Evolutionary conservation across 2,329 filamentous ascomycete genomes (phyloP).

Genomic region (Zasmidium cellare): DNA sequence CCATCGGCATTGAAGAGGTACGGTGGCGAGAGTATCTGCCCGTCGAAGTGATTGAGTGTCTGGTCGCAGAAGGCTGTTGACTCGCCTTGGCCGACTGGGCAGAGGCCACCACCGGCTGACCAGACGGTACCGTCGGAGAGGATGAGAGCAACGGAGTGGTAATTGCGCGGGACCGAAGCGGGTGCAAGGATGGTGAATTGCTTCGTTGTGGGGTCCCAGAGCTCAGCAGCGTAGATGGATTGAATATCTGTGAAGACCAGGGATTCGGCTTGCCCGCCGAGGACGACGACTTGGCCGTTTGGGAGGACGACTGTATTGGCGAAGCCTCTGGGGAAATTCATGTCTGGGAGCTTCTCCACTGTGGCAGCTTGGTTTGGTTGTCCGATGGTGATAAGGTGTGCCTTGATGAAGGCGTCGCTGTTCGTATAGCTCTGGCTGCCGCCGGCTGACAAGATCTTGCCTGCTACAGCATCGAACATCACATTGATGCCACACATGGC

Average conservation of each 20-base stretch:
- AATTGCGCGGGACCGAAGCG: slow-evolving; percentile 45
- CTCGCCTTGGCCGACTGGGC: slow-evolving; percentile 31
- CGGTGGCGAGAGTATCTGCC: slow-evolving; percentile 56
- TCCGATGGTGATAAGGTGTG: slow-evolving; percentile 53
- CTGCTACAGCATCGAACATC: slow-evolving; percentile 55
- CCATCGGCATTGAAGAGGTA: slow-evolving; percentile 55
- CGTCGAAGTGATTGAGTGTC: slow-evolving; percentile 54
- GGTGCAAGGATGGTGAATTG: slow-evolving; percentile 17
- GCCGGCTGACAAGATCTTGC: slow-evolving; percentile 57
- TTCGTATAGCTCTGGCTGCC: slow-evolving; percentile 50
- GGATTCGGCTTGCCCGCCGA: slow-evolving; percentile 29
- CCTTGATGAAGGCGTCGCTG: slow-evolving; percentile 44
- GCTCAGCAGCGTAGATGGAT: slow-evolving; percentile 18
- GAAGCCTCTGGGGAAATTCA: slow-evolving; percentile 33
- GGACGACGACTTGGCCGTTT: slow-evolving; percentile 36
- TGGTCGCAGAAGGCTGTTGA: slow-evolving; percentile 27
- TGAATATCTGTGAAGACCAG: slow-evolving; percentile 23
- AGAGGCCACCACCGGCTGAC: slow-evolving; percentile 55
- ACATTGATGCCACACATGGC: slow-evolving; percentile 56
- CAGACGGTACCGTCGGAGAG: slow-evolving; percentile 54
- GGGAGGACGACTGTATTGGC: slow-evolving; percentile 30
- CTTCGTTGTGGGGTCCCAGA: slow-evolving; percentile 22
- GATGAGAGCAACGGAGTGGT: slow-evolving; percentile 53
- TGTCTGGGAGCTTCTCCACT: slow-evolving; percentile 25
- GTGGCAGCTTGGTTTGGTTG: slow-evolving; percentile 13